Evolutionary conservation across 306 rosid species (phyloP).

Genomic region (Sechiopsis laciniata): DNA sequence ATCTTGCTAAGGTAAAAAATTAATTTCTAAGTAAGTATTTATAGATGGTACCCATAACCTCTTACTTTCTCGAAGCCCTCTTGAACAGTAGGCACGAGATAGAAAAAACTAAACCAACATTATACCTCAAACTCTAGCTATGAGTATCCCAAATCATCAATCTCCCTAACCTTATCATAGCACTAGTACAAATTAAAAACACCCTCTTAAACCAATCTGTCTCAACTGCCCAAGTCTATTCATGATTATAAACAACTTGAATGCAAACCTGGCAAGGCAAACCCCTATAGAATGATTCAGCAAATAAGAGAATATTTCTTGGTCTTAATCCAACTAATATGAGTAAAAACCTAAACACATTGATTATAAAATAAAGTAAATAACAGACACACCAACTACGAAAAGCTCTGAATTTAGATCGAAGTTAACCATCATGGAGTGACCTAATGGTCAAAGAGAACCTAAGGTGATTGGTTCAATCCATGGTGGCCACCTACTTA

Average conservation of each 20-base stretch:
- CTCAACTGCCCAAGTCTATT: neutral
- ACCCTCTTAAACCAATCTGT: neutral
- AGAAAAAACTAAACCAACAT: neutral
- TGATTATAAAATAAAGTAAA: neutral
- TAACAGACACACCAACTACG: neutral
- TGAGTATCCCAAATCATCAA: neutral
- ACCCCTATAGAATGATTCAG: neutral
- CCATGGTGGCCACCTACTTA: too few species aligned
- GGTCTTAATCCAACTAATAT: neutral
- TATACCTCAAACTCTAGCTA: neutral
- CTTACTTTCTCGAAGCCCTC: neutral
- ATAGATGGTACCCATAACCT: neutral
- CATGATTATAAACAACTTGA: neutral
- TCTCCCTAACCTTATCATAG: neutral
- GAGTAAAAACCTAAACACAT: neutral
- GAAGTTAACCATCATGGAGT: too few species aligned
- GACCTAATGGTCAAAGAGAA: too few species aligned
- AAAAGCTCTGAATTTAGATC: neutral
- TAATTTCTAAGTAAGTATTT: too few species aligned
- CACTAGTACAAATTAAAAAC: neutral
- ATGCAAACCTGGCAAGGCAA: neutral
- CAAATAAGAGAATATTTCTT: neutral
- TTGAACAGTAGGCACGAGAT: neutral
- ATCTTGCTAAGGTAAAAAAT: too few species aligned
- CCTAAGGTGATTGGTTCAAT: too few species aligned